Evolutionary conservation across 345 rosid species (phyloP).

Genomic region (Eucalyptus erythrocorys): DNA sequence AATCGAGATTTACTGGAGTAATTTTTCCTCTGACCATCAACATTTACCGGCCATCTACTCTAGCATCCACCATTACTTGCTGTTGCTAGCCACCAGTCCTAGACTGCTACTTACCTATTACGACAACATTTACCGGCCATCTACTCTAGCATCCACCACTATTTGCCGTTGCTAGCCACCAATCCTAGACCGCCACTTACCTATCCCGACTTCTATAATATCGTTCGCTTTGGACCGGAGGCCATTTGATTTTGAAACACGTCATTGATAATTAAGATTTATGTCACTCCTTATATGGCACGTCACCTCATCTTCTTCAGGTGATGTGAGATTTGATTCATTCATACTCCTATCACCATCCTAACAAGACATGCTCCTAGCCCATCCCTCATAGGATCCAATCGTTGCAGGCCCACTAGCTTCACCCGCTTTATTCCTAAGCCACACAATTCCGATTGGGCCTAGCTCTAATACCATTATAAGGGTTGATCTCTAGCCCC

Average conservation of each 20-base stretch:
- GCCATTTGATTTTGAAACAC: fast-evolving
- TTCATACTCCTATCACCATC: too few species aligned
- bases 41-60: not conserved
- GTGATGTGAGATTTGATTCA: fast-evolving
- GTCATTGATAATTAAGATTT: fast-evolving
- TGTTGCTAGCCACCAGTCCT: not conserved
- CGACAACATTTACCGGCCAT: too few species aligned
- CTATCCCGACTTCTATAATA: fast-evolving
- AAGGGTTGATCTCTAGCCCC: fast-evolving
- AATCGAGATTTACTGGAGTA: not conserved
- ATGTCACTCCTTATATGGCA: too few species aligned
- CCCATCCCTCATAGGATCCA: too few species aligned
- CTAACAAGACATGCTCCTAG: fast-evolving
- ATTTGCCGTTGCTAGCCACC: too few species aligned
- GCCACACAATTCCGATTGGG: fast-evolving
- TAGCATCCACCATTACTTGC: not conserved
- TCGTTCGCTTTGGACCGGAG: fast-evolving
- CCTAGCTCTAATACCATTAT: too few species aligned
- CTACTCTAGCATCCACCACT: too few species aligned
- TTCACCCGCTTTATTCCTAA: fast-evolving
- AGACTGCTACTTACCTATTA: not conserved
- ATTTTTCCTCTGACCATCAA: not conserved
- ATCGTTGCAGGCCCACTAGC: too few species aligned
- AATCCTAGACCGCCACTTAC: not conserved
- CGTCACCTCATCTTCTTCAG: fast-evolving